Percentiles rank a stretch among this genome's conserved stretches.
Evolutionary conservation across 2,329 filamentous ascomycete genomes (phyloP).

Genomic region (Talaromyces sp.): DNA sequence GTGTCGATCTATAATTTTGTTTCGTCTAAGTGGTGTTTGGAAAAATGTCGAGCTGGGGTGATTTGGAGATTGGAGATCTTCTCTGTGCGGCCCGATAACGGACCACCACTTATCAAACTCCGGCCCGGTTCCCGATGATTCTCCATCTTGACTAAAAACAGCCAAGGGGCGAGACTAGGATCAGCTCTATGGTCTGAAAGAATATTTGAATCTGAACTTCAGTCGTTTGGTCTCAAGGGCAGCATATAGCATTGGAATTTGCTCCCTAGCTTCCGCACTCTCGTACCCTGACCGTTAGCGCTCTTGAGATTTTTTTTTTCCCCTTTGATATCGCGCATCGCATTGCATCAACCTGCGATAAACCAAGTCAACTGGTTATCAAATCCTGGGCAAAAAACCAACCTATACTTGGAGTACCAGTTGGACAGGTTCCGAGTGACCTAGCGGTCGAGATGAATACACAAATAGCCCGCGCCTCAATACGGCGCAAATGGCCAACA

Average conservation of each 20-base stretch:
- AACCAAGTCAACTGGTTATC: background rate
- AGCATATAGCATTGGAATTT: background rate
- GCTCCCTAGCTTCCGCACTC: background rate
- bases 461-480: conserved; percentile 23
- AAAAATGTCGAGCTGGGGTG: background rate
- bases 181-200: background rate
- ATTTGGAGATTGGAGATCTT: conserved; percentile 4
- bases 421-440: background rate
- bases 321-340: background rate
- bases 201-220: background rate
- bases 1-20: background rate
- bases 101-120: background rate
- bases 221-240: background rate
- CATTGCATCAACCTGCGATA: background rate
- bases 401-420: background rate
- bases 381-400: background rate
- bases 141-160: background rate
- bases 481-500: conserved; percentile 24
- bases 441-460: conserved; percentile 30
- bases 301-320: background rate
- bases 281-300: background rate
- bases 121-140: background rate
- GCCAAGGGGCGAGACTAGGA: background rate
- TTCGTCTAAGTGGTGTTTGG: background rate
- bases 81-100: background rate